Conservation (phyloP, 2,329 filamentous ascomycete genomes). For the Trichoderma oligosporum region DNA sequence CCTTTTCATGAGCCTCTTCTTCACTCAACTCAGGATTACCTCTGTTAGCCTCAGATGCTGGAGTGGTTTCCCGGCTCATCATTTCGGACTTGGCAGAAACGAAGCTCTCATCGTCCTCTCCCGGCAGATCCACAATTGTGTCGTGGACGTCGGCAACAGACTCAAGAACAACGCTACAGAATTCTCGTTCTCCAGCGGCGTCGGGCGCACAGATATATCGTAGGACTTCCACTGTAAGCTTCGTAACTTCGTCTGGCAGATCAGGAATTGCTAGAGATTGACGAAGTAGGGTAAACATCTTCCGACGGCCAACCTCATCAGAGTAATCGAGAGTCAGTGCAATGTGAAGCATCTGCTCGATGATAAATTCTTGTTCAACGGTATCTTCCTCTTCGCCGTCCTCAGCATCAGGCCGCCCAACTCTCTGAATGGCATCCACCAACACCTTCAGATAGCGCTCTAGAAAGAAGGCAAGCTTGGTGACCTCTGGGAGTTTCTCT, state of each 20-base stretch:
- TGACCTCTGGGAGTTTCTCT: slow-evolving; percentile 93
- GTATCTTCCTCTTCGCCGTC: slow-evolving; percentile 76
- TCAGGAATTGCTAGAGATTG: slow-evolving; percentile 82
- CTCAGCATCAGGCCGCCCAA: slow-evolving; percentile 52
- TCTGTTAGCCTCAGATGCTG: slow-evolving; percentile 44
- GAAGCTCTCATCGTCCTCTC: slow-evolving; percentile 68
- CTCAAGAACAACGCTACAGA: slow-evolving; percentile 82
- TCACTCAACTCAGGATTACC: slow-evolving; percentile 48
- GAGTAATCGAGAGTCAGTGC: slow-evolving; percentile 90
- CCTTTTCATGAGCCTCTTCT: slow-evolving; percentile 68
- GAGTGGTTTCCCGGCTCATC: slow-evolving; percentile 63
- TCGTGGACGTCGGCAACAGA: slow-evolving; percentile 96
- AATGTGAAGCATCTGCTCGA: slow-evolving; percentile 92
- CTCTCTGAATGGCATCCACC: slow-evolving; percentile 58
- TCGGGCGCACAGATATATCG: slow-evolving; percentile 77
- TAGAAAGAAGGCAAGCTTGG: slow-evolving; percentile 81
- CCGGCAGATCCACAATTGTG: slow-evolving; percentile 69
- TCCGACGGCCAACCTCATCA: slow-evolving; percentile 91
- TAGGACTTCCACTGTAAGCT: slow-evolving; percentile 77
- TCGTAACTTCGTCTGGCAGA: slow-evolving; percentile 87
- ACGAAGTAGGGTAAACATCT: slow-evolving; percentile 90
- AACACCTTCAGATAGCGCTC: slow-evolving; percentile 72
- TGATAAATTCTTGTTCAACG: slow-evolving; percentile 88
- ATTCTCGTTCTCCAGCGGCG: slow-evolving; percentile 71
- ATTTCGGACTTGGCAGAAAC: slow-evolving; percentile 88